Conservation (phyloP, 805 yeast species). For the Ogataea wickerhamii region DNA sequence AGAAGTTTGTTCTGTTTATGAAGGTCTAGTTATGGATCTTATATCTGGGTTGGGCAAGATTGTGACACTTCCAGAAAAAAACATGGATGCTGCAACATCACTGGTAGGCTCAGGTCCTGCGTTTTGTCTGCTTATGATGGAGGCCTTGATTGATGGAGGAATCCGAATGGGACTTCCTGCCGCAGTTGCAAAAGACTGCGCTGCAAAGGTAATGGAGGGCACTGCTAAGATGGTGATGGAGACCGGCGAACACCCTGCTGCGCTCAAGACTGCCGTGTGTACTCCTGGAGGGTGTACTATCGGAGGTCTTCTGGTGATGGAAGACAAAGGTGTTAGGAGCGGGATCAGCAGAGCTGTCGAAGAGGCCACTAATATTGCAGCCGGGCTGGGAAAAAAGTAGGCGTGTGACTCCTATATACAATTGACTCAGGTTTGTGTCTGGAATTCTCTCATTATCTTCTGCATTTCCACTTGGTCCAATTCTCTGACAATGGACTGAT, state of each 20-base stretch:
- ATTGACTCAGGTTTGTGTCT: constrained; percentile 6
- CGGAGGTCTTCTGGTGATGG: constrained; percentile 90
- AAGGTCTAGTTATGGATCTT: constrained; percentile 48
- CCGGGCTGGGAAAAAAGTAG: constrained; percentile 50
- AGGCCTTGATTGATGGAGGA: constrained; percentile 91
- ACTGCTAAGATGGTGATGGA: constrained; percentile 85
- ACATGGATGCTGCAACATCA: constrained; percentile 95
- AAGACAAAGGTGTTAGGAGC: constrained; percentile 83
- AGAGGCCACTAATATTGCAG: constrained; percentile 84
- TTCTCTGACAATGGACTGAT: constrained; percentile 19
- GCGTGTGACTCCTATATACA: neutral
- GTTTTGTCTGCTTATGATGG: constrained; percentile 82
- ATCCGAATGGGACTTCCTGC: constrained; percentile 91
- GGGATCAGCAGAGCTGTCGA: constrained; percentile 86
- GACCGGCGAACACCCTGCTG: constrained; percentile 85
- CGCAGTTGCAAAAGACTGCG: constrained; percentile 76
- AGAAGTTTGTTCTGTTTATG: constrained; percentile 40
- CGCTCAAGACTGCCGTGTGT: constrained; percentile 79
- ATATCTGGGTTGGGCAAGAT: constrained; percentile 66
- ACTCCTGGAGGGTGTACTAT: constrained; percentile 99
- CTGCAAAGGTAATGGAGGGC: constrained; percentile 92
- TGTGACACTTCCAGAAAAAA: constrained; percentile 73
- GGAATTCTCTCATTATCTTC: constrained; percentile 31
- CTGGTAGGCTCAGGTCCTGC: constrained; percentile 98
- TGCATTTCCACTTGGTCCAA: constrained; percentile 29